A percentile compares a stretch with the other conserved stretches of the same genome.
phyloP scores from a whole-genome alignment of 371 early-diverging fungal species.

The Cokeromyces recurvatus region DNA sequence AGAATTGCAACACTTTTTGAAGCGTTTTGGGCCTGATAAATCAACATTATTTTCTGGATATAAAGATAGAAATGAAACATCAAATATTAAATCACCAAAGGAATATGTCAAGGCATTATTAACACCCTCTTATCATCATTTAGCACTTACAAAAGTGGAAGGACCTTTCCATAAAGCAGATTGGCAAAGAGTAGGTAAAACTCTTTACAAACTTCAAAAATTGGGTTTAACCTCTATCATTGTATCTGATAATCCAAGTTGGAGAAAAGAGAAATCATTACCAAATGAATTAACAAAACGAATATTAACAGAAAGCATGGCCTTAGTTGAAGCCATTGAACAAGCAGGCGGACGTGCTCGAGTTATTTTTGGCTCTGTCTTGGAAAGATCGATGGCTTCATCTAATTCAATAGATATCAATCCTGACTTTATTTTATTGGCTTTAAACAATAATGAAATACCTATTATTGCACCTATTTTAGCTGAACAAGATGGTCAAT shows the following conservation, averaged over 20 bases:
- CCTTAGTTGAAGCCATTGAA: conserved; percentile 71
- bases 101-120: conserved; percentile 50
- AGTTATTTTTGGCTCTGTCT: conserved; percentile 42
- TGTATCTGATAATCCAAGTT: conserved; percentile 54
- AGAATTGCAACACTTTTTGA: conserved; percentile 72
- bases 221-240: conserved; percentile 72
- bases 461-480: conserved; percentile 42
- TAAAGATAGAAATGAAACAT: conserved; percentile 6
- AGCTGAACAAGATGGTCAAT: conserved; percentile 16
- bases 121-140: conserved; percentile 40
- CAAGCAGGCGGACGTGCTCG: conserved; percentile 72
- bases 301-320: conserved; percentile 56
- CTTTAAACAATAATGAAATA: conserved; percentile 35
- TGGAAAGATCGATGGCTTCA: conserved; percentile 8
- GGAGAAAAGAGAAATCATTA: conserved; percentile 27
- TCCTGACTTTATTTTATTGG: conserved; percentile 36
- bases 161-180: conserved; percentile 48
- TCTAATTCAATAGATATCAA: conserved; percentile 20
- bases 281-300: conserved; percentile 31
- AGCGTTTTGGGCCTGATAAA: conserved; percentile 48
- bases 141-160: conserved; percentile 61
- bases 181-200: conserved; percentile 51
- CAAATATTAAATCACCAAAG: conserved; percentile 24
- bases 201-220: conserved; percentile 64
- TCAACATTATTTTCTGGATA: conserved; percentile 7